Evolutionary conservation across 805 yeast species (phyloP), one percentile per base, ranked within the genome.

Genomic region (Lipomyces yamadae): DNA sequence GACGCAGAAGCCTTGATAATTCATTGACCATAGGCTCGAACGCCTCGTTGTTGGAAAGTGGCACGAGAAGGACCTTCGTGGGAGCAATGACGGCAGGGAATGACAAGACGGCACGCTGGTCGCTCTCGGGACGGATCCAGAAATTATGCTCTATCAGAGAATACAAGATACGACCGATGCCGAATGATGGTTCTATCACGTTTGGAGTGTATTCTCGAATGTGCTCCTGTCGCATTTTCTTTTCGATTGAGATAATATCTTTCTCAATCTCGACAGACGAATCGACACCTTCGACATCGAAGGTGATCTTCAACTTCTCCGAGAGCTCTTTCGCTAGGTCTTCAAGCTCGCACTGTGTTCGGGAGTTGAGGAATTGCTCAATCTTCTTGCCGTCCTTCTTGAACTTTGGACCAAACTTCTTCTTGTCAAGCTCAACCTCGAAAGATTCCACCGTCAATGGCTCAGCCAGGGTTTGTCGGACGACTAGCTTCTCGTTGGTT

Each of bases 131-230:
- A 81, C 99, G 89, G 63, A 89, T 81, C 97, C 97, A 95, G 90
- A 89, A 95, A 61, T 86, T 84, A 81, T 95, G 99, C 83, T 95
- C 99, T 76, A 93, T 90, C 73, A 94, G 80, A 52, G 97, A 86
- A 82, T 95, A 95, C 72, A 95, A 83, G 78, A 96, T 92, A 83
- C 99, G 93, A 68, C 99, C 99, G 77, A 95, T 89, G 86, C 99
- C 99, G 76, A 95, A 95, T 5, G 99, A 95, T 70, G 99, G 99
- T 82, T 95, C 99, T 75, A 95, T 95, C 69, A 95, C 99, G 78
- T 91, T 92, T 70, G 99, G 99, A 72, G 91, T 91, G 81, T 81
- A 95, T 82, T 96, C 99, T 77, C 98, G 91, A 66, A 95, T 84
- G 78, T 93, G 97, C 81, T 92, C 97, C 60, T 89, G 88, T 76